Base-by-base conservation (phyloP, 371 early-diverging fungal species). In the Entomophthora muscae region DNA sequence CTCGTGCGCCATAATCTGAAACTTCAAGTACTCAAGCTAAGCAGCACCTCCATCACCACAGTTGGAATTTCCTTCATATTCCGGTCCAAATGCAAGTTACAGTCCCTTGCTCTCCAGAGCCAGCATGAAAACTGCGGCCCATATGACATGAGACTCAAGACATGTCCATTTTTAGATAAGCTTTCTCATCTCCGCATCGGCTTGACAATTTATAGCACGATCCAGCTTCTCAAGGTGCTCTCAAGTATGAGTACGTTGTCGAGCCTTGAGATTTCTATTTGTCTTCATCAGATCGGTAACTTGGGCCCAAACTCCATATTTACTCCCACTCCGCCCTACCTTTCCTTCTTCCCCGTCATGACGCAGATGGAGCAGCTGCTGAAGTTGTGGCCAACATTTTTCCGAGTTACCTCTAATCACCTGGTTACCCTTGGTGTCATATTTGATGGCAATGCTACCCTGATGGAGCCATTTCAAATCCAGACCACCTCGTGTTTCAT, bases 71-170 rank as follows among this genome's bases (percentile, higher is more conserved):
- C 57, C 21, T 28, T 21, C 10, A 57, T 57, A 17, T 57, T 57
- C 29, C 27, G 31, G 22, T 28, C 28, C 10, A 57, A 57, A 26
- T 7, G 17, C 10, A 57, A 57, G 3, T 10, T 57, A 17, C 12
- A 12, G 3, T 31, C 21, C 24, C 12, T 57, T 28, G 57, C 27
- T 17, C 12, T 57, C 29, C 26, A 12, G 29, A 29, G 57, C 29
- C 57, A 57, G 10, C 57, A 57, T 26, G 57, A 57, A 26, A 57
- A 57, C 29, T 57, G 57, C 28, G 57, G 57, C 7, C 57, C 57
- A 29, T 57, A 57, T 28, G 22, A 22, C 29, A 29, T 57, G 29
- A 31, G 31, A 28, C 22, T 57, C 21, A 31, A 57, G 21, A 57
- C 27, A 28, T 57, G 57, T 28, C 28, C 27, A 5, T 57, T 57